A percentile compares a stretch with the other conserved stretches of the same genome.
Evolutionary conservation across 2,329 filamentous ascomycete species (phyloP).

Genomic region (Fusarium beomiforme): DNA sequence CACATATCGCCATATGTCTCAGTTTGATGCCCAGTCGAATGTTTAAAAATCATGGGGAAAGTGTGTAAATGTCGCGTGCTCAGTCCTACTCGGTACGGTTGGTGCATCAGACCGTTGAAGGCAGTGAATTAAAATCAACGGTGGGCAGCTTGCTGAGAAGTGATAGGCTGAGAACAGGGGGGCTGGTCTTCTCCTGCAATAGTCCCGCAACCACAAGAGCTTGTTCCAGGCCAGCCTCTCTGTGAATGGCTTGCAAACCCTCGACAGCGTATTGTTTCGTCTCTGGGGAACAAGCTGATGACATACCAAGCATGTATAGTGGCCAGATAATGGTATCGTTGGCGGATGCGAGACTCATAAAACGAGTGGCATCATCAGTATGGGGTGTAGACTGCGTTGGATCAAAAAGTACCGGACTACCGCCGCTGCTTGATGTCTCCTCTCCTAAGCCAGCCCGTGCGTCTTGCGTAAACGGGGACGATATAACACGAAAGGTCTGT

Average conservation of each 20-base stretch:
- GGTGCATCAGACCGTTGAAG: slow-evolving; percentile 41
- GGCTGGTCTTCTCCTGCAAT: slow-evolving; percentile 49
- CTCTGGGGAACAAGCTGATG: slow-evolving; percentile 54
- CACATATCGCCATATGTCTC: slow-evolving; percentile 9
- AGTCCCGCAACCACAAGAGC: slow-evolving; percentile 55
- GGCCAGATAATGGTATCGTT: slow-evolving; percentile 62
- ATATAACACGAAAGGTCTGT: slow-evolving; percentile 45
- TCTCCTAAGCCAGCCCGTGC: slow-evolving; percentile 33
- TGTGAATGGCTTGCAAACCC: slow-evolving; percentile 56
- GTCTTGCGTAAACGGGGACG: slow-evolving; percentile 32
- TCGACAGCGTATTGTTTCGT: slow-evolving; percentile 57
- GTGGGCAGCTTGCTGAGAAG: slow-evolving; percentile 41
- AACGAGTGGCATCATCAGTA: slow-evolving; percentile 54
- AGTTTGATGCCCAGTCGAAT: slow-evolving; percentile 1
- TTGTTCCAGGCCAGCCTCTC: slow-evolving; percentile 58
- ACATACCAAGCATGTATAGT: slow-evolving; percentile 60
- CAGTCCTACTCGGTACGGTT: background rate
- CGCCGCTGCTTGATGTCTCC: slow-evolving; percentile 10
- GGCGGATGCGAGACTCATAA: slow-evolving; percentile 60
- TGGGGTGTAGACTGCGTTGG: slow-evolving; percentile 49
- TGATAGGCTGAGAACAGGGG: background rate
- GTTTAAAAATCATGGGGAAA: background rate
- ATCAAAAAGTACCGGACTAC: slow-evolving; percentile 52
- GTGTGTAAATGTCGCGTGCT: background rate
- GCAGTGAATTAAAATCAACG: slow-evolving; percentile 38